Percentiles rank a stretch among this genome's conserved stretches.
phyloP scores from a whole-genome alignment of 1,284 basidiomycete genomes.

The Ceratobasidium theobromae region DNA sequence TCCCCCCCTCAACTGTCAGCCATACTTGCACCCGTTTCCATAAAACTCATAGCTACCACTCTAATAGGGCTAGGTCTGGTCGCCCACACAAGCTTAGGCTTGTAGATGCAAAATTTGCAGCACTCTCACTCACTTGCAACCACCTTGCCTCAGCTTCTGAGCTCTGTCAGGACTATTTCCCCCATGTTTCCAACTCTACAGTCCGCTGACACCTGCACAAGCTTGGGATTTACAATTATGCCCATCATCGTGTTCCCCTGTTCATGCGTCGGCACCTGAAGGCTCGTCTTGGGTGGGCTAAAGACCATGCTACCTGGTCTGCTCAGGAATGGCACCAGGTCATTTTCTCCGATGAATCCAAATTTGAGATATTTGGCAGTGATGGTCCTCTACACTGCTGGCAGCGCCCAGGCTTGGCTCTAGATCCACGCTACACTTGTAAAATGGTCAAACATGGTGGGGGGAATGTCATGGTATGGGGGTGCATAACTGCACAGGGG shows the following conservation, averaged over 20 bases:
- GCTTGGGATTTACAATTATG: not conserved
- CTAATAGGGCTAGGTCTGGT: not conserved
- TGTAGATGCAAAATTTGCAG: not conserved
- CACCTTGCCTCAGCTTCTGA: not conserved
- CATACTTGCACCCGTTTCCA: not conserved
- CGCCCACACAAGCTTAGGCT: not conserved
- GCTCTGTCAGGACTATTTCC: slow-evolving; percentile 1
- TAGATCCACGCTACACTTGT: not conserved
- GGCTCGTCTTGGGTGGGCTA: not conserved
- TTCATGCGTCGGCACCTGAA: not conserved
- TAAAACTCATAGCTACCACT: not conserved
- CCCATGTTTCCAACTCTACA: not conserved
- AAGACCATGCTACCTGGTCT: not conserved
- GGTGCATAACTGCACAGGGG: too few relatives aligned
- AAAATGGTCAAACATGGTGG: slow-evolving; percentile 5
- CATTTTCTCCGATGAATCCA: slow-evolving; percentile 12
- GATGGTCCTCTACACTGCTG: not conserved
- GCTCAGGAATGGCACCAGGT: not conserved
- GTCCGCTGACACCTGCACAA: not conserved
- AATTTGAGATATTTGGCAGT: not conserved
- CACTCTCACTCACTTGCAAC: not conserved
- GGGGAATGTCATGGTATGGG: too few relatives aligned
- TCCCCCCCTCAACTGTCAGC: not conserved
- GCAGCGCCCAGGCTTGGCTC: not conserved
- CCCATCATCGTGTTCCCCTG: not conserved